Conservation (phyloP, 2,329 filamentous ascomycete species). For the Saccharata proteae region DNA sequence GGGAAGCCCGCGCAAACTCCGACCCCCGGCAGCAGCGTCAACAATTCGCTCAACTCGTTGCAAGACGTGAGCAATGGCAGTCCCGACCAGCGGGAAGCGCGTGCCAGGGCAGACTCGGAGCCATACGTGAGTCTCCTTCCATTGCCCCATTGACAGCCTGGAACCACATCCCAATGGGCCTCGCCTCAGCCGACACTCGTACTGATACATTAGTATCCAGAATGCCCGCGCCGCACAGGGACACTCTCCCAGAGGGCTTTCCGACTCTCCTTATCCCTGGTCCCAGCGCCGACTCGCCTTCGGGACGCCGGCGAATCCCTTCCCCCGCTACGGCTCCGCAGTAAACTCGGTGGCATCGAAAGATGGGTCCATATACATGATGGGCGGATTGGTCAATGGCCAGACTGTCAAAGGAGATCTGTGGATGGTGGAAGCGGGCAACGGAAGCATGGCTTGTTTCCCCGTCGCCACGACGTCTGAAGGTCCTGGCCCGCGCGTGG, state of each 20-base stretch:
- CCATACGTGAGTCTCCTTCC: conserved; percentile 43
- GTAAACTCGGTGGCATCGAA: conserved; percentile 89
- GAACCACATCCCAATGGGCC: too few relatives aligned
- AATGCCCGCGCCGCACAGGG: conserved; percentile 6
- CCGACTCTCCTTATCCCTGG: conserved; percentile 89
- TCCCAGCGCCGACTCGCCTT: conserved; percentile 82
- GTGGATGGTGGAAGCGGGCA: conserved; percentile 90
- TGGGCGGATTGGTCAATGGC: conserved; percentile 92
- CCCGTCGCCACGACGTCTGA: conserved; percentile 85
- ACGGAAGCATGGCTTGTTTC: conserved; percentile 74
- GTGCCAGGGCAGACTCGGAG: conserved; percentile 45
- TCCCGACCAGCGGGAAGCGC: conserved; percentile 51
- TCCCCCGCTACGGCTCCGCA: conserved; percentile 91
- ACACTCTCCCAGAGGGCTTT: conserved; percentile 28
- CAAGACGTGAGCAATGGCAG: conserved; percentile 44
- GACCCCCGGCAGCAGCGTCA: conserved; percentile 63
- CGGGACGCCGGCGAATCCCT: conserved; percentile 73
- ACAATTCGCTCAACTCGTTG: conserved; percentile 55
- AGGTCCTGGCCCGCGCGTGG: conserved; percentile 87
- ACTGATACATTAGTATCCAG: too few relatives aligned
- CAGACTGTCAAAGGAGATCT: conserved; percentile 93
- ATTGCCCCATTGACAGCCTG: too few relatives aligned
- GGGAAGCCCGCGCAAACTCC: conserved; percentile 39
- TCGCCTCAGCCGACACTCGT: too few relatives aligned
- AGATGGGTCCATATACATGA: conserved; percentile 93